These are phyloP conservation scores for Apiospora aurea DNA, from an alignment of 2,329 filamentous ascomycete species.

Conservation along the genomic window DNA sequence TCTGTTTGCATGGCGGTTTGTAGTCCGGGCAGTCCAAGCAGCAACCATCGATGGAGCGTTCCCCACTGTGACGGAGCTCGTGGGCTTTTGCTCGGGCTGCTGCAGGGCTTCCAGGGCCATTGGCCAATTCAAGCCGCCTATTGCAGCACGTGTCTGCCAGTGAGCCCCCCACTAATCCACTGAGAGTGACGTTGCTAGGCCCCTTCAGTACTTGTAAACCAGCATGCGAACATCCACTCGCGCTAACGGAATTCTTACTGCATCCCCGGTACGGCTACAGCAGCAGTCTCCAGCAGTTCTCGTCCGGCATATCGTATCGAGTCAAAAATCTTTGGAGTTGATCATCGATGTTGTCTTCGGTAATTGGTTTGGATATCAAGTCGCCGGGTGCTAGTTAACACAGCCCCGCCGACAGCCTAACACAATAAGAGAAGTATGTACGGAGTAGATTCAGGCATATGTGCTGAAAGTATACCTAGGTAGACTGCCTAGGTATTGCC, in stretches of 20 bases:
- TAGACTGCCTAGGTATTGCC: not conserved
- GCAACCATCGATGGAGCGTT: constrained; percentile 5
- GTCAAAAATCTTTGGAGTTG: not conserved
- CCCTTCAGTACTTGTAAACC: not conserved
- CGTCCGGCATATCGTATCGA: not conserved
- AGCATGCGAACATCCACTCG: constrained; percentile 9
- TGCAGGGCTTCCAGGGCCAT: constrained; percentile 3
- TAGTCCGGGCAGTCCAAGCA: not conserved
- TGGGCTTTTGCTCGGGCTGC: not conserved
- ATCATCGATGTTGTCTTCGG: not conserved
- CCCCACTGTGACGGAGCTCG: constrained; percentile 13
- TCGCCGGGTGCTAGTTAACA: not conserved
- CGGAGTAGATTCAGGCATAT: not conserved
- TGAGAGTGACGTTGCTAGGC: constrained; percentile 12
- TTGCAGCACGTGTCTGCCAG: constrained; percentile 13
- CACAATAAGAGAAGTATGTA: not conserved
- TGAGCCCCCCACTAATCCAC: constrained; percentile 7
- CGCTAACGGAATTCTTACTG: constrained; percentile 14
- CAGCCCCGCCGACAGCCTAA: too few relatives aligned
- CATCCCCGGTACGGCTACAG: not conserved
- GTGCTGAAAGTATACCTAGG: not conserved
- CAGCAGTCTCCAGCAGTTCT: not conserved
- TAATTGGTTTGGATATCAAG: not conserved
- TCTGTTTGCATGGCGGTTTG: constrained; percentile 5
- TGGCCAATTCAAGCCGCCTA: constrained; percentile 7